These are phyloP conservation scores for Silene uniflora DNA, from an alignment of 148 eudicot genomes.

Conservation along the genomic window DNA sequence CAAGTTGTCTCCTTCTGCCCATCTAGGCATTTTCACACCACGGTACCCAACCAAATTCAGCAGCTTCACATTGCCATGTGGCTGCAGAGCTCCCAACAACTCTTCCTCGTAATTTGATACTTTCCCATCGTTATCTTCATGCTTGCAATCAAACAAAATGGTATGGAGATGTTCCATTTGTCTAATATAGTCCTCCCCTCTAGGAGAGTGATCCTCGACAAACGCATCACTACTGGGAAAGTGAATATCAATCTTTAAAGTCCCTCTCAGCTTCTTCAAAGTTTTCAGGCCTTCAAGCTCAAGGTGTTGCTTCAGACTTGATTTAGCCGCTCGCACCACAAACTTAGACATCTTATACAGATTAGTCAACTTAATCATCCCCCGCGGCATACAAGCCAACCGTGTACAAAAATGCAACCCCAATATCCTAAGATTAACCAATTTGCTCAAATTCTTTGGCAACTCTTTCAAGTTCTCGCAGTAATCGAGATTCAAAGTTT, in stretches of 20 bases:
- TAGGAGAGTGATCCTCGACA: background rate
- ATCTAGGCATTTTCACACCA: conserved; percentile 7
- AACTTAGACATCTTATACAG: background rate
- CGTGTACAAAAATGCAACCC: background rate
- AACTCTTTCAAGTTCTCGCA: background rate
- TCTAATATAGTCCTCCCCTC: background rate
- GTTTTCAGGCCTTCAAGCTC: background rate
- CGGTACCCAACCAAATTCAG: background rate
- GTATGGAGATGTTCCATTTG: background rate
- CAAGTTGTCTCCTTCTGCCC: background rate
- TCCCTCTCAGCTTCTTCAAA: background rate
- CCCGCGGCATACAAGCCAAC: background rate
- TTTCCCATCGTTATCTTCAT: background rate
- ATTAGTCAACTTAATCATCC: background rate
- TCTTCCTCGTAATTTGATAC: background rate
- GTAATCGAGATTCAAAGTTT: background rate
- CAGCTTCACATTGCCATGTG: conserved; percentile 1
- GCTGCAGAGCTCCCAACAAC: conserved; percentile 7
- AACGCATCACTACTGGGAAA: background rate
- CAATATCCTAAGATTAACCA: background rate
- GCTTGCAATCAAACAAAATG: background rate
- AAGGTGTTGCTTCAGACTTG: background rate
- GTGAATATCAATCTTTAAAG: background rate
- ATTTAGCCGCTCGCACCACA: background rate
- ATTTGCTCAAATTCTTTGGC: background rate